Evolutionary conservation across 2,329 filamentous ascomycete species (phyloP).

Genomic region (Raffaelea deltoideospora): DNA sequence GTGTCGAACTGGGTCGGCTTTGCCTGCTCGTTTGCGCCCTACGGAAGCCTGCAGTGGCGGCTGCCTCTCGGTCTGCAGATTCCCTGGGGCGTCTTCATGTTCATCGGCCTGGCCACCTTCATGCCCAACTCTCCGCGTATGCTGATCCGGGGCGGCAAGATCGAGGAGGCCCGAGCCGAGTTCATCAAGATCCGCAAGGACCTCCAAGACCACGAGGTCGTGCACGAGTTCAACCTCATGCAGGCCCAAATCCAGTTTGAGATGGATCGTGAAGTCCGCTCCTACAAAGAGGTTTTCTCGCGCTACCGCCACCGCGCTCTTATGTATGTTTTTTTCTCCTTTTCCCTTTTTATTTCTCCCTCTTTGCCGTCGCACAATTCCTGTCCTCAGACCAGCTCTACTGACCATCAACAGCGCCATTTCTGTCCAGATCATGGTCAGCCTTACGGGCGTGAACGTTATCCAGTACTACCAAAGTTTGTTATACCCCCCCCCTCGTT

Average conservation of each 20-base stretch:
- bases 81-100: conserved; percentile 39
- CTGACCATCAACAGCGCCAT: conserved; percentile 15
- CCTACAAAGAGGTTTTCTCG: conserved; percentile 33
- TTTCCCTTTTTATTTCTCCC: background rate
- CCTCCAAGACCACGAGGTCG: conserved; percentile 26
- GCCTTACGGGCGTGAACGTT: conserved; percentile 40
- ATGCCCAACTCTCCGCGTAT: conserved; percentile 40
- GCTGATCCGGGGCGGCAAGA: conserved; percentile 31
- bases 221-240: conserved; percentile 39
- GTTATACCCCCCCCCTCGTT: background rate
- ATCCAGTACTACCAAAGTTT: conserved; percentile 19
- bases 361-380: too few species aligned
- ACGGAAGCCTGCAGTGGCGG: conserved; percentile 37
- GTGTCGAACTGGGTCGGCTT: conserved; percentile 42
- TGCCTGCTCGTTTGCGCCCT: conserved; percentile 35
- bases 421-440: conserved; percentile 41
- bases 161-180: conserved; percentile 30
- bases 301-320: conserved; percentile 34
- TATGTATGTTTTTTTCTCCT: conserved; percentile 19
- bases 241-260: conserved; percentile 38
- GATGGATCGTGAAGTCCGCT: conserved; percentile 36
- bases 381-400: conserved; percentile 21
- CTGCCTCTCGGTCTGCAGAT: conserved; percentile 38
- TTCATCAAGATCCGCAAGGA: conserved; percentile 33
- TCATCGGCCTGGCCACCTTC: conserved; percentile 35